A percentile compares a stretch with the other conserved stretches of the same genome.
Conservation (phyloP, 2,329 filamentous ascomycete species). For the Cladosporium sp. region DNA sequence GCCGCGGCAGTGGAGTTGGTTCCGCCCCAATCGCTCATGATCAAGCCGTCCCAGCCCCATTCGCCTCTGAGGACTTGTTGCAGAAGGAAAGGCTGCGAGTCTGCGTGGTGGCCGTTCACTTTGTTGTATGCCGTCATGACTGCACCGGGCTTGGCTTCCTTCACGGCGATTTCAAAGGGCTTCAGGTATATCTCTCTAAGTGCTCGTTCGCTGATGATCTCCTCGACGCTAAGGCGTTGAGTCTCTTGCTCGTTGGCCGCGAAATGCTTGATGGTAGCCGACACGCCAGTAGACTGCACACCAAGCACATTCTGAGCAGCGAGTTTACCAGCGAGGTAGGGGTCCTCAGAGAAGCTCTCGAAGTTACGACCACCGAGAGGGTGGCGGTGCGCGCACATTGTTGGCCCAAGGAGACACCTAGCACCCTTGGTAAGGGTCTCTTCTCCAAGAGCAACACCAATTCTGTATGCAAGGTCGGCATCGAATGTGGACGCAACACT, state of each 20-base stretch:
- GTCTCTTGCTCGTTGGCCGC: constrained; percentile 75
- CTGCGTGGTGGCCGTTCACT: constrained; percentile 70
- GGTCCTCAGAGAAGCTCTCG: constrained; percentile 84
- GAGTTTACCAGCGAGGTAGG: constrained; percentile 71
- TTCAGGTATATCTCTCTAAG: constrained; percentile 71
- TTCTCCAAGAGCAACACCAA: constrained; percentile 11
- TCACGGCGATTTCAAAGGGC: constrained; percentile 70
- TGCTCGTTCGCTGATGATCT: constrained; percentile 63
- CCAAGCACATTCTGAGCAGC: constrained; percentile 62
- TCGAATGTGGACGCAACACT: constrained; percentile 14
- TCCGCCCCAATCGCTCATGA: constrained; percentile 72
- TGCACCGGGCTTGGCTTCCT: constrained; percentile 4
- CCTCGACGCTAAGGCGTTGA: constrained; percentile 63
- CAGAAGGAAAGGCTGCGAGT: constrained; percentile 65
- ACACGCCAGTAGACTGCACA: constrained; percentile 70
- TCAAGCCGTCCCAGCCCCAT: constrained; percentile 61
- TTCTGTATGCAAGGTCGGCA: constrained; percentile 5
- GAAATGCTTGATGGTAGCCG: constrained; percentile 78
- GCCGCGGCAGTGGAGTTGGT: constrained; percentile 67
- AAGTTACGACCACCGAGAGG: constrained; percentile 73
- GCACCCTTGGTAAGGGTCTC: constrained; percentile 12
- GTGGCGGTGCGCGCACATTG: constrained; percentile 10
- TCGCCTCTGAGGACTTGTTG: constrained; percentile 68
- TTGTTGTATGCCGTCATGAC: constrained; percentile 76
- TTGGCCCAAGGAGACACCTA: constrained; percentile 10